These are phyloP conservation scores for Pharnaceum exiguum DNA, from an alignment of 148 eudicot species.

Conservation along the genomic window DNA sequence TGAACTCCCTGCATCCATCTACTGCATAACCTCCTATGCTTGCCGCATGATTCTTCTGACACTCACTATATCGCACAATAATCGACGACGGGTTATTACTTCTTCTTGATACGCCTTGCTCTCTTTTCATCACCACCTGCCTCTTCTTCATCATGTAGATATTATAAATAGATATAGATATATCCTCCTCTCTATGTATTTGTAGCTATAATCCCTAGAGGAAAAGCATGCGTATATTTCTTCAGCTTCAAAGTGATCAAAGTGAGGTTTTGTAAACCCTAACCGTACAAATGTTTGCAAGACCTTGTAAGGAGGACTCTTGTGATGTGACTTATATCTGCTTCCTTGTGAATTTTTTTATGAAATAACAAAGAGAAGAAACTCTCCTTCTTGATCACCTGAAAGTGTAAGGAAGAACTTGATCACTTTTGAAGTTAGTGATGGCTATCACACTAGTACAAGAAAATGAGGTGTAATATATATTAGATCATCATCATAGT, in stretches of 20 bases:
- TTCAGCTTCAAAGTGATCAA: background rate
- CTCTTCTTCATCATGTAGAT: constrained; percentile 58
- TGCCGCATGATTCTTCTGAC: constrained; percentile 81
- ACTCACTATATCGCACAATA: constrained; percentile 41
- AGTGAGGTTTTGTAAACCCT: constrained; percentile 14
- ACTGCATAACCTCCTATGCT: constrained; percentile 74
- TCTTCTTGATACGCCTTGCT: constrained; percentile 24
- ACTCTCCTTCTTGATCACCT: background rate
- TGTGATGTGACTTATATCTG: no score
- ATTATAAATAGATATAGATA: background rate
- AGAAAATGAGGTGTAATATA: background rate
- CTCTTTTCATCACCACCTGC: constrained; percentile 46
- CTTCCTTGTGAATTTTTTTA: background rate
- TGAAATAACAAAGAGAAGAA: background rate
- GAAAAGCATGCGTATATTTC: no score
- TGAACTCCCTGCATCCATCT: constrained; percentile 84
- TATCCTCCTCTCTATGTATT: background rate
- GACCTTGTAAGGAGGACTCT: no score
- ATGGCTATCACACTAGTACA: background rate
- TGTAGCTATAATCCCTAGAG: no score
- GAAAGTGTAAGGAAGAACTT: background rate
- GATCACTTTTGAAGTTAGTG: background rate
- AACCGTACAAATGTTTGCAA: background rate
- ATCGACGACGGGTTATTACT: constrained; percentile 11
- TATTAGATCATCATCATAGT: background rate